Percentiles rank a stretch among this genome's conserved stretches.
Evolutionary conservation across 129 eudicot genomes (phyloP).

Genomic region (Heracleum sosnowskyi): DNA sequence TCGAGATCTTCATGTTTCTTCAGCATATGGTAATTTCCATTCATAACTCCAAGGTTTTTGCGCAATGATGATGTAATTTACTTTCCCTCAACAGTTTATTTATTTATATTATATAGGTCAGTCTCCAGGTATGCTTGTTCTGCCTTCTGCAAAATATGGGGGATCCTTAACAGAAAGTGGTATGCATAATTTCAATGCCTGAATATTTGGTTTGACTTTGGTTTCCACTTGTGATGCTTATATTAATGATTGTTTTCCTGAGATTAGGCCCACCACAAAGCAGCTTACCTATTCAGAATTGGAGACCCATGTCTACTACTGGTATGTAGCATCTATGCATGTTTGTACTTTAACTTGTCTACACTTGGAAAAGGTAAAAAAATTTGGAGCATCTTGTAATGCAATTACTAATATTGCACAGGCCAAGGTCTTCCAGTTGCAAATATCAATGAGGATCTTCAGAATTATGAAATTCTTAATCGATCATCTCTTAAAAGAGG

Average conservation of each 20-base stretch:
- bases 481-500: conserved; percentile 38
- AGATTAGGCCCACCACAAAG: conserved; percentile 17
- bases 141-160: neutral
- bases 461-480: neutral
- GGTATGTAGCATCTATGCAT: conserved; percentile 21
- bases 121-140: neutral
- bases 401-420: conserved; percentile 12
- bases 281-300: conserved; percentile 10
- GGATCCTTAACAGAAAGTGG: neutral
- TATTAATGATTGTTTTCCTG: conserved; percentile 14
- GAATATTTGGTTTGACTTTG: neutral
- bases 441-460: conserved; percentile 14
- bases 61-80: neutral
- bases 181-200: neutral
- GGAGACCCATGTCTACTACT: conserved; percentile 4
- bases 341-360: neutral
- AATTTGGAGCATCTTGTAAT: conserved; percentile 16
- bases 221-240: neutral
- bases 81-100: neutral
- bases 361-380: neutral
- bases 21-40: neutral
- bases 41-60: neutral
- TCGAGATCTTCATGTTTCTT: neutral
- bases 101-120: neutral
- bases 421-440: conserved; percentile 20